A percentile compares a stretch with the other conserved stretches of the same genome.
phyloP scores from a whole-genome alignment of 352 stramenopile species.

The Plasmopara muralis region DNA sequence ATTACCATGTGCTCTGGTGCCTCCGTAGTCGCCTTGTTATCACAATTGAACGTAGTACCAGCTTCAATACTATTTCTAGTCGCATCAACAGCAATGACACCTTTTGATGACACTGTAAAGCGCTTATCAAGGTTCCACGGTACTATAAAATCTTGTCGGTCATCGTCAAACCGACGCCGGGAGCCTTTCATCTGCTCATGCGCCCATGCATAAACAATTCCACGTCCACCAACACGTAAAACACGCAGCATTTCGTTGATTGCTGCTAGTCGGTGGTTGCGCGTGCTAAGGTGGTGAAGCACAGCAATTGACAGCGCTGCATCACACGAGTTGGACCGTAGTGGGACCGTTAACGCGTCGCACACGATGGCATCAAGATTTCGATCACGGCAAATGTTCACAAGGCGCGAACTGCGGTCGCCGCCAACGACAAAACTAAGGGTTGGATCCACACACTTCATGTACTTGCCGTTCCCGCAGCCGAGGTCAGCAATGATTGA shows the following conservation, averaged over 20 bases:
- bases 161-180: slow-evolving; percentile 61
- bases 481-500: slow-evolving; percentile 77
- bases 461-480: slow-evolving; percentile 86
- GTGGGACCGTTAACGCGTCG: slow-evolving; percentile 65
- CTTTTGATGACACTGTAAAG: slow-evolving; percentile 29
- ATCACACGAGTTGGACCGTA: slow-evolving; percentile 69
- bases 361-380: slow-evolving; percentile 69
- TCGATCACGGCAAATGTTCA: slow-evolving; percentile 50
- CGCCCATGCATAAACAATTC: slow-evolving; percentile 83
- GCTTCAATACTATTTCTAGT: slow-evolving; percentile 3
- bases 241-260: slow-evolving; percentile 77
- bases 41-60: slow-evolving; percentile 8
- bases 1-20: slow-evolving; percentile 41
- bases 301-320: slow-evolving; percentile 80
- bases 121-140: slow-evolving; percentile 83
- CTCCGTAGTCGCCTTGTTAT: slow-evolving; percentile 8
- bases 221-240: slow-evolving; percentile 53
- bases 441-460: slow-evolving; percentile 62
- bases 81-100: slow-evolving; percentile 2
- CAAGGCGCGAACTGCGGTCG: slow-evolving; percentile 59
- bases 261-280: slow-evolving; percentile 55
- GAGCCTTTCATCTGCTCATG: slow-evolving; percentile 78
- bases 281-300: slow-evolving; percentile 76
- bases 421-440: slow-evolving; percentile 50
- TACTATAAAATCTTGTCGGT: slow-evolving; percentile 82